Evolutionary conservation across 441 rosid species (phyloP).

Genomic region (Populus hybrid): DNA sequence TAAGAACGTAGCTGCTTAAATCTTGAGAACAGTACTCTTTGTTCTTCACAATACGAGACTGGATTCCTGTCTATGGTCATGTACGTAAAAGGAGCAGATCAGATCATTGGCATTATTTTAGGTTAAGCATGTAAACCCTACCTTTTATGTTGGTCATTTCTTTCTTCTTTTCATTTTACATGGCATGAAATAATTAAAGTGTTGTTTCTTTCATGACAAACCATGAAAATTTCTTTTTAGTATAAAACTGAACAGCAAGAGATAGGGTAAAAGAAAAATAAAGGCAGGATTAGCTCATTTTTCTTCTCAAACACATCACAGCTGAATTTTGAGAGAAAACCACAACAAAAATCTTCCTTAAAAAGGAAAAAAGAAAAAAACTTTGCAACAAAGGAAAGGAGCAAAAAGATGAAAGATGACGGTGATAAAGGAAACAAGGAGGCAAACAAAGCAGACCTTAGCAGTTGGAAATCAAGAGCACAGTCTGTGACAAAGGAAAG

Average conservation of each 20-base stretch:
- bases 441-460: constrained; percentile 32
- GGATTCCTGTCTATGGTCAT: neutral
- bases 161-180: neutral
- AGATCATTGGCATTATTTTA: neutral
- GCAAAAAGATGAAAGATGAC: constrained; percentile 1
- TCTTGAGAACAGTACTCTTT: neutral
- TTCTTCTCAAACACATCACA: neutral
- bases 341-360: neutral
- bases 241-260: neutral
- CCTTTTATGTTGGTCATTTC: neutral
- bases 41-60: neutral
- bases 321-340: neutral
- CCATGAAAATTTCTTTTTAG: neutral
- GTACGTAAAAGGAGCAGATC: neutral
- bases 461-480: constrained; percentile 23
- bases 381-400: constrained; percentile 2
- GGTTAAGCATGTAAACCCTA: neutral
- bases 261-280: neutral
- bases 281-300: neutral
- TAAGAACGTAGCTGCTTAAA: neutral
- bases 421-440: neutral
- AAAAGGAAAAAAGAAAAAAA: neutral
- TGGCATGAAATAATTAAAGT: neutral
- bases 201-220: neutral
- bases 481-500: constrained; percentile 30